These are phyloP conservation scores for Colletotrichum costaricense DNA, from an alignment of 2,329 filamentous ascomycete genomes.

Conservation along the genomic window DNA sequence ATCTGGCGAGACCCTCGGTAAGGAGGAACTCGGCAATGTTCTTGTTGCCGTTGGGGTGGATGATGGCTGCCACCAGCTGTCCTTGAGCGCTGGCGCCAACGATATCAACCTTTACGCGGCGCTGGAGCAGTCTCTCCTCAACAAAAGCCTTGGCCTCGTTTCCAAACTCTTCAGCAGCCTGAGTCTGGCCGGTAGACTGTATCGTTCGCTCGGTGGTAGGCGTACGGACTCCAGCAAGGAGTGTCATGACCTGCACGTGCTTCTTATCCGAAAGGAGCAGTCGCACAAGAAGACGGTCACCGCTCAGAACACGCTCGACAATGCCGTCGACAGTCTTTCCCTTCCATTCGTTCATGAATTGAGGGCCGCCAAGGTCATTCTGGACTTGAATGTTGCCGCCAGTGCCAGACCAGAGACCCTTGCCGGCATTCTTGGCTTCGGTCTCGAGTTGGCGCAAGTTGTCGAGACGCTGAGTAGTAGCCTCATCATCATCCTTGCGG, in stretches of 20 bases:
- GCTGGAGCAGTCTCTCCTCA: slow-evolving; percentile 86
- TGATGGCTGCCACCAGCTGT: slow-evolving; percentile 87
- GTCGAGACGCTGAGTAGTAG: slow-evolving; percentile 77
- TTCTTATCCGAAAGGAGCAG: slow-evolving; percentile 83
- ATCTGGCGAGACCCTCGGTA: slow-evolving; percentile 88
- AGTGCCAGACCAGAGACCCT: slow-evolving; percentile 81
- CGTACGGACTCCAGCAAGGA: slow-evolving; percentile 88
- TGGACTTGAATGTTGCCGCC: slow-evolving; percentile 78
- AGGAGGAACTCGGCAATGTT: slow-evolving; percentile 88
- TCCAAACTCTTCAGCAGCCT: slow-evolving; percentile 88
- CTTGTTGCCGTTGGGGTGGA: slow-evolving; percentile 86
- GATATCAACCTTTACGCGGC: slow-evolving; percentile 83
- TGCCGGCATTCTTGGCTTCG: slow-evolving; percentile 80
- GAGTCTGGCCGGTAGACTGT: slow-evolving; percentile 80
- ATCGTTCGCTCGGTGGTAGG: slow-evolving; percentile 90
- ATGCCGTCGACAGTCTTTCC: slow-evolving; percentile 86
- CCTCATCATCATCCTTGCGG: slow-evolving; percentile 87
- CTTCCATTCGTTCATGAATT: slow-evolving; percentile 87
- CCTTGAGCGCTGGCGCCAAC: slow-evolving; percentile 90
- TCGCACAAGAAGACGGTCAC: slow-evolving; percentile 88
- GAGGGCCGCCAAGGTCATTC: slow-evolving; percentile 83
- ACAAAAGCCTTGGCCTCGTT: slow-evolving; percentile 91
- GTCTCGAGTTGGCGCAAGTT: slow-evolving; percentile 81
- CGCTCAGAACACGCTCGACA: slow-evolving; percentile 90
- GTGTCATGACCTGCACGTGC: slow-evolving; percentile 88